Conservation (phyloP, 2,329 filamentous ascomycete genomes). For the Xylariaceae sp. region DNA sequence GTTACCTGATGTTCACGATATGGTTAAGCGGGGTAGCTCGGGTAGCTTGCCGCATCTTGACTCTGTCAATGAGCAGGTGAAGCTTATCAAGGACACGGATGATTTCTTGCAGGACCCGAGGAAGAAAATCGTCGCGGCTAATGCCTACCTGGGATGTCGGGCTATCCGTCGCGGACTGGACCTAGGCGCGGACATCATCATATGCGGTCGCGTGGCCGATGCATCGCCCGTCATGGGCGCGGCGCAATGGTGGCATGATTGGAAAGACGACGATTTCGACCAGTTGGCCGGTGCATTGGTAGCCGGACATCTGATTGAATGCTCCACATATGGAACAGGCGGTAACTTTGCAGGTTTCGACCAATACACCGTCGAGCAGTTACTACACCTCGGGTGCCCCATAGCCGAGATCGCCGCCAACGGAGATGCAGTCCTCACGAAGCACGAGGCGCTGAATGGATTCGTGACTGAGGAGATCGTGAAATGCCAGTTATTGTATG, state of each 20-base stretch:
- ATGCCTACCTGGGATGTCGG: slow-evolving; percentile 48
- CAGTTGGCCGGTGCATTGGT: slow-evolving; percentile 45
- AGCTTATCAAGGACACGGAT: slow-evolving; percentile 35
- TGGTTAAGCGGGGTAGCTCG: slow-evolving; percentile 15
- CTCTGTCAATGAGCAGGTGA: slow-evolving; percentile 33
- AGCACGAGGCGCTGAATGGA: slow-evolving; percentile 33
- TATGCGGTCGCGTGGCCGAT: slow-evolving; percentile 45
- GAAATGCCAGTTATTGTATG: slow-evolving; percentile 45
- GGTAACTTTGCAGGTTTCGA: slow-evolving; percentile 50
- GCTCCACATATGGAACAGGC: slow-evolving; percentile 48
- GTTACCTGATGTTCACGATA: slow-evolving; percentile 28
- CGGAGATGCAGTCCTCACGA: slow-evolving; percentile 34
- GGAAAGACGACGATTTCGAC: slow-evolving; percentile 43
- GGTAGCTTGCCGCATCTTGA: slow-evolving; percentile 33
- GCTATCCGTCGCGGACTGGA: slow-evolving; percentile 41
- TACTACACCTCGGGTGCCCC: slow-evolving; percentile 33
- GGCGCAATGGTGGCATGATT: slow-evolving; percentile 51
- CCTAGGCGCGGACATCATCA: slow-evolving; percentile 41
- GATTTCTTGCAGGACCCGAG: slow-evolving; percentile 29
- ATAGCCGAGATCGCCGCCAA: slow-evolving; percentile 35
- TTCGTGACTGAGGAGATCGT: slow-evolving; percentile 34
- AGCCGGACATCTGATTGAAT: slow-evolving; percentile 51
- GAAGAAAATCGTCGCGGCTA: slow-evolving; percentile 36
- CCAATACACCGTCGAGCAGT: slow-evolving; percentile 31
- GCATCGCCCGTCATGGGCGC: slow-evolving; percentile 50